Percentiles rank a stretch among this genome's conserved stretches.
Evolutionary conservation across 139 green algal genomes (phyloP).

Genomic region (Coelastrella sp.): DNA sequence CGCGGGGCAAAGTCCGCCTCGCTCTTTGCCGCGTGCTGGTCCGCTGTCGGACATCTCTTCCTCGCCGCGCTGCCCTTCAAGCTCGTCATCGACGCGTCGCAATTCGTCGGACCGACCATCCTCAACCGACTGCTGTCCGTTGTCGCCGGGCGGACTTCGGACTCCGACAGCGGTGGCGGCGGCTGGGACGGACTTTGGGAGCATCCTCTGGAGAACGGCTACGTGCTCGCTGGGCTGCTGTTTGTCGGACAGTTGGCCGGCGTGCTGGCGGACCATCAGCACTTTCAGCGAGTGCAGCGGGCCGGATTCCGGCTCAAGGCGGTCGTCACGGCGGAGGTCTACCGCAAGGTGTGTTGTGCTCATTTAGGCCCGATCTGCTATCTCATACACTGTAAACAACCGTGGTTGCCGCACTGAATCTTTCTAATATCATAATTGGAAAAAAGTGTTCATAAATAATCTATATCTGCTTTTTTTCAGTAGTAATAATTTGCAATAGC

Average conservation of each 20-base stretch:
- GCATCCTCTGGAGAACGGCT: slow-evolving; percentile 29
- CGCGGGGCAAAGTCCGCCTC: slow-evolving; percentile 2
- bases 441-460: no score
- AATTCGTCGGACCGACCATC: slow-evolving; percentile 74
- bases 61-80: slow-evolving; percentile 70
- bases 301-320: slow-evolving; percentile 67
- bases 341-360: slow-evolving; percentile 53
- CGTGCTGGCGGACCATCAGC: slow-evolving; percentile 65
- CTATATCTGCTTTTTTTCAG: no score
- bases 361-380: not conserved
- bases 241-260: slow-evolving; percentile 58
- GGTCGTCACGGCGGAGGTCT: slow-evolving; percentile 67
- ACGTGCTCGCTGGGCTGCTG: slow-evolving; percentile 50
- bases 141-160: slow-evolving; percentile 3
- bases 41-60: slow-evolving; percentile 46
- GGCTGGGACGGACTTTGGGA: not conserved
- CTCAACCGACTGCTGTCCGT: slow-evolving; percentile 73
- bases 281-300: slow-evolving; percentile 67
- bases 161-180: not conserved
- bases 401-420: no score
- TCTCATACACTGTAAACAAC: no score
- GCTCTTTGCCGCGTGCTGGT: slow-evolving; percentile 46
- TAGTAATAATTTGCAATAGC: no score
- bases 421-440: no score
- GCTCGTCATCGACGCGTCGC: slow-evolving; percentile 53